Evolutionary conservation across 148 eudicot genomes (phyloP).

Genomic region (Nyssa sinensis): DNA sequence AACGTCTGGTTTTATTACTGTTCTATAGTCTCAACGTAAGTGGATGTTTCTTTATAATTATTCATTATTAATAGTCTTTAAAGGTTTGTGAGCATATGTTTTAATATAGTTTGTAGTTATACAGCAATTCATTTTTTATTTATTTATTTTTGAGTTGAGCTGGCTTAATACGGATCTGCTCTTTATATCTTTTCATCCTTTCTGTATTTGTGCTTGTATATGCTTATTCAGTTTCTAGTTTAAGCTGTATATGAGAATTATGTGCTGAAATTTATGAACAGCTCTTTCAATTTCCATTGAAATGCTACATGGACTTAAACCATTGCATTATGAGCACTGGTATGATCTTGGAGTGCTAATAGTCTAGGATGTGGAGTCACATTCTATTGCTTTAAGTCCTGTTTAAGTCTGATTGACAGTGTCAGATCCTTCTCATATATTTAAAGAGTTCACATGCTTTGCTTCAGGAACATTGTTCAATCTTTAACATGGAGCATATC

Average conservation of each 20-base stretch:
- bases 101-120: neutral
- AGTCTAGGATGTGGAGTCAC: too few species aligned
- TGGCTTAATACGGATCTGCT: neutral
- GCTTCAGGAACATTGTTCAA: neutral
- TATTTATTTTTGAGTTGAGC: neutral
- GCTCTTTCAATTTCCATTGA: neutral
- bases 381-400: neutral
- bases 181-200: neutral
- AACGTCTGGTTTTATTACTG: constrained; percentile 80
- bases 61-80: neutral
- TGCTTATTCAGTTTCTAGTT: neutral
- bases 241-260: neutral
- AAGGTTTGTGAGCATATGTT: neutral
- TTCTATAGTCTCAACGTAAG: constrained; percentile 94
- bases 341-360: too few species aligned
- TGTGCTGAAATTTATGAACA: neutral
- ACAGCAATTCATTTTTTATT: neutral
- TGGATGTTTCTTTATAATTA: neutral
- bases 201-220: neutral
- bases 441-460: neutral
- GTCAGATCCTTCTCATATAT: neutral
- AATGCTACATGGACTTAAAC: neutral
- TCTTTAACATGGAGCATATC: neutral
- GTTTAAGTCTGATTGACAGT: neutral
- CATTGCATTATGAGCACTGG: neutral